Evolutionary conservation across 352 stramenopile genomes (phyloP).

Genomic region (Aphanomyces stellatus): DNA sequence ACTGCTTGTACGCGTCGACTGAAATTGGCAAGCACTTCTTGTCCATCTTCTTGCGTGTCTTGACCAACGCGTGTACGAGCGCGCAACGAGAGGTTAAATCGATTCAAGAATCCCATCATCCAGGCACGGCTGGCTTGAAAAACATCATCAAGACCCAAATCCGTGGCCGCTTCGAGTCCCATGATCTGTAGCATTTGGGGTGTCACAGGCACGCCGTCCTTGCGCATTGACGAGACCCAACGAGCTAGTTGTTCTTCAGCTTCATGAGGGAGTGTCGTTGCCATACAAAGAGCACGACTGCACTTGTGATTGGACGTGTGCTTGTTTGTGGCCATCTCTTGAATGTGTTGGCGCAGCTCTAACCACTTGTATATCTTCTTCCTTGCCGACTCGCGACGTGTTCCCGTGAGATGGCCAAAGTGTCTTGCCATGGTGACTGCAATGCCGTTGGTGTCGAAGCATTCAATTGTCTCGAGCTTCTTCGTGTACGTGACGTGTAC

Average conservation of each 20-base stretch:
- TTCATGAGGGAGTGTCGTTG: background rate
- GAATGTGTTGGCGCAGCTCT: background rate
- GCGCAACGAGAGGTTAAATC: background rate
- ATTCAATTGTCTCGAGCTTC: background rate
- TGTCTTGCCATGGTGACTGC: background rate
- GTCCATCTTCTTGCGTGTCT: background rate
- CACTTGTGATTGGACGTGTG: background rate
- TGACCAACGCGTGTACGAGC: background rate
- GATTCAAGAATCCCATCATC: background rate
- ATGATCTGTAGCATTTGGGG: background rate
- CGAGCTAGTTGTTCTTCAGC: background rate
- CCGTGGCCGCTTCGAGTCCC: background rate
- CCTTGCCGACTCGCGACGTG: background rate
- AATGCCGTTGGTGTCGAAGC: background rate
- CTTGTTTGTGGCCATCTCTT: background rate
- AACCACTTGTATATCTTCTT: slow-evolving; percentile 17
- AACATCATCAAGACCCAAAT: background rate
- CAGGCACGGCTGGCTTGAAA: background rate
- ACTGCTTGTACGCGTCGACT: background rate
- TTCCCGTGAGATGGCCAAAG: background rate
- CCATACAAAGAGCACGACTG: background rate
- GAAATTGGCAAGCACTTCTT: background rate
- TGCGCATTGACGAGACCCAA: background rate
- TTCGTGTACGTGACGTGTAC: background rate
- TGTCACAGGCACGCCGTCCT: background rate